These are phyloP conservation scores for Fagopyrum esculentum DNA, from an alignment of 148 eudicot genomes.

Conservation along the genomic window DNA sequence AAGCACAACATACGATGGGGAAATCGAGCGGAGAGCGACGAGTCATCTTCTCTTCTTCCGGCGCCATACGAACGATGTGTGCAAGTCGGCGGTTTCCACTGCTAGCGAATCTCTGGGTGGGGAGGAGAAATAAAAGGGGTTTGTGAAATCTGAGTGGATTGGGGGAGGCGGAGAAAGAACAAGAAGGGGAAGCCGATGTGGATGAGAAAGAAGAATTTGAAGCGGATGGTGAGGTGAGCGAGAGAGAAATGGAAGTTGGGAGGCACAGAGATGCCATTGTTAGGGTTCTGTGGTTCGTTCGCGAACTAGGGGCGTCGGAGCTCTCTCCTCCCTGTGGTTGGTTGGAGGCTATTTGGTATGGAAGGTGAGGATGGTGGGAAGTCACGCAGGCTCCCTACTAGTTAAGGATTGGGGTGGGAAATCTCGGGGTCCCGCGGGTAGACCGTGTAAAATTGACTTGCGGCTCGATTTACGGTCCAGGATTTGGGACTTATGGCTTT, in stretches of 20 bases:
- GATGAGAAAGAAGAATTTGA: background rate
- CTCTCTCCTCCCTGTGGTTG: conserved; percentile 3
- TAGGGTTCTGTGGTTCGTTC: background rate
- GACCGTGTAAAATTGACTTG: too few species aligned
- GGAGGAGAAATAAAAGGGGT: background rate
- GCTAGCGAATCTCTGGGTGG: background rate
- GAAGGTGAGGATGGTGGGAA: background rate
- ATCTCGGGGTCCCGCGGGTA: too few species aligned
- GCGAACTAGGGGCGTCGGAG: background rate
- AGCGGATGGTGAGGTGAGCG: background rate
- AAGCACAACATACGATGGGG: conserved; percentile 50
- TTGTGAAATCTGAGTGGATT: conserved; percentile 3
- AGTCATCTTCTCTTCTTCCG: conserved; percentile 77
- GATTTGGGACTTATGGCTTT: too few species aligned
- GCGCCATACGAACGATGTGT: conserved; percentile 67
- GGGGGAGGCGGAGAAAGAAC: background rate
- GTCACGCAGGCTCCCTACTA: too few species aligned
- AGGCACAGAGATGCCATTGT: conserved; percentile 10
- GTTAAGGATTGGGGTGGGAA: too few species aligned
- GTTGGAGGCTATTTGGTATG: conserved; percentile 4
- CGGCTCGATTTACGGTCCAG: too few species aligned
- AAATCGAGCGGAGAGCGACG: conserved; percentile 93
- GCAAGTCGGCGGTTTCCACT: conserved; percentile 13
- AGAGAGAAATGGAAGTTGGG: background rate
- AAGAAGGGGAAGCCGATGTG: background rate